These are phyloP conservation scores for Cladosporium halotolerans DNA, from an alignment of 2,329 filamentous ascomycete species.

Conservation along the genomic window DNA sequence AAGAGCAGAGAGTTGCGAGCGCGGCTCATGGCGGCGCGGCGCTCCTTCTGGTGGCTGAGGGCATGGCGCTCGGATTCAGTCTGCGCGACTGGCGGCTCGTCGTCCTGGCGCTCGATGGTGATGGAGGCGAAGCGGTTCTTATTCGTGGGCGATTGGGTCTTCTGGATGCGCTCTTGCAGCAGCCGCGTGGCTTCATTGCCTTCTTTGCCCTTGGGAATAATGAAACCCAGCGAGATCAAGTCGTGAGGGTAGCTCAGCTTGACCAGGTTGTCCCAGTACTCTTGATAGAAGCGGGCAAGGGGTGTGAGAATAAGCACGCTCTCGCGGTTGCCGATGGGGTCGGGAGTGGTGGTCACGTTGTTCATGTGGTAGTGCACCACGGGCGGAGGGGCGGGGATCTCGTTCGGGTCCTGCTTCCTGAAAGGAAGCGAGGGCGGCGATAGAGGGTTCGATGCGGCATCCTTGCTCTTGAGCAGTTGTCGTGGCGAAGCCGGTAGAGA, in stretches of 20 bases:
- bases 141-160: slow-evolving; percentile 76
- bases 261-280: slow-evolving; percentile 91
- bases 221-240: slow-evolving; percentile 90
- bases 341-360: slow-evolving; percentile 75
- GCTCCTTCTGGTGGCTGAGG: slow-evolving; percentile 78
- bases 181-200: slow-evolving; percentile 79
- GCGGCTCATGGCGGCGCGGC: slow-evolving; percentile 84
- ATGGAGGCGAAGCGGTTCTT: slow-evolving; percentile 84
- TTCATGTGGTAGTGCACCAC: slow-evolving; percentile 93
- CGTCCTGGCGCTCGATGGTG: slow-evolving; percentile 92
- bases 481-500: slow-evolving; percentile 40
- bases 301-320: slow-evolving; percentile 87
- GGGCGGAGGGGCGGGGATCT: slow-evolving; percentile 63
- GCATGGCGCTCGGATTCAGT: slow-evolving; percentile 86
- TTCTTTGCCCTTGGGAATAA: slow-evolving; percentile 87
- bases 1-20: slow-evolving; percentile 92
- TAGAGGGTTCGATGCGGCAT: slow-evolving; percentile 61
- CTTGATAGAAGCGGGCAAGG: slow-evolving; percentile 85
- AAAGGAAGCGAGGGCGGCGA: slow-evolving; percentile 71
- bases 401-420: slow-evolving; percentile 55
- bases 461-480: slow-evolving; percentile 44
- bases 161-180: slow-evolving; percentile 76
- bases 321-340: slow-evolving; percentile 73
- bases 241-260: slow-evolving; percentile 85
- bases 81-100: slow-evolving; percentile 80